These are phyloP conservation scores for Sordaria brevicollis DNA, from an alignment of 495 filamentous ascomycete genomes.

Conservation along the genomic window DNA sequence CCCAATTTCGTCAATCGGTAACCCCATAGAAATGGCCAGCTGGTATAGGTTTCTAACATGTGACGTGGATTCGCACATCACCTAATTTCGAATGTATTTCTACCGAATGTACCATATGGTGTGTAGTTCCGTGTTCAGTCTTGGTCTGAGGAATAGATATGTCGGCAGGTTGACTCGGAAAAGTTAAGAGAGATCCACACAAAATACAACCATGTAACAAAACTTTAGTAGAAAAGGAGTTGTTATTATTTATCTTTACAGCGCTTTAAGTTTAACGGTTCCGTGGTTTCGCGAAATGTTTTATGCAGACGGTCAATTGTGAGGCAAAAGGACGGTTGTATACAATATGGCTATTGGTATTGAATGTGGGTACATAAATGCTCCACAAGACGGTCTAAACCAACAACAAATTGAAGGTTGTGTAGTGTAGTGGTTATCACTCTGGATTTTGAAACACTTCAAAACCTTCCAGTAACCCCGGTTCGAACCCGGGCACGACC, in stretches of 20 bases:
- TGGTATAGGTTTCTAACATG: too few species aligned
- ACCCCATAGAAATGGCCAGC: too few species aligned
- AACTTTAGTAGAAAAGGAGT: too few species aligned
- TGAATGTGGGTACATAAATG: not conserved
- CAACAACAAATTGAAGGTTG: not conserved
- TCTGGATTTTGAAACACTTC: not conserved
- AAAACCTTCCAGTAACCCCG: not conserved
- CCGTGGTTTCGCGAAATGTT: not conserved
- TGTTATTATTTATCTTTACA: too few species aligned
- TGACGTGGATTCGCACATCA: too few species aligned
- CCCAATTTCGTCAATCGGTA: not conserved
- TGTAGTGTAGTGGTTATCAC: not conserved
- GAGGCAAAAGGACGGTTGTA: not conserved
- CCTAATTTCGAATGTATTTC: too few species aligned
- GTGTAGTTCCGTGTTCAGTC: not conserved
- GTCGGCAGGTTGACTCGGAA: not conserved
- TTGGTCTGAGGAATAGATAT: not conserved
- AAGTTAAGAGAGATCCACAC: not conserved
- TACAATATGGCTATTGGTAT: not conserved
- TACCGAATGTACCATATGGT: not conserved
- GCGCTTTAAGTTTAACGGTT: too few species aligned
- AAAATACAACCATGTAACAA: not conserved
- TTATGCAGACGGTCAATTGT: not conserved
- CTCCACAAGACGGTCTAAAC: not conserved
- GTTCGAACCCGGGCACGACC: not conserved